Evolutionary conservation across 2,329 filamentous ascomycete genomes (phyloP).

Genomic region (Ophiostoma montium): DNA sequence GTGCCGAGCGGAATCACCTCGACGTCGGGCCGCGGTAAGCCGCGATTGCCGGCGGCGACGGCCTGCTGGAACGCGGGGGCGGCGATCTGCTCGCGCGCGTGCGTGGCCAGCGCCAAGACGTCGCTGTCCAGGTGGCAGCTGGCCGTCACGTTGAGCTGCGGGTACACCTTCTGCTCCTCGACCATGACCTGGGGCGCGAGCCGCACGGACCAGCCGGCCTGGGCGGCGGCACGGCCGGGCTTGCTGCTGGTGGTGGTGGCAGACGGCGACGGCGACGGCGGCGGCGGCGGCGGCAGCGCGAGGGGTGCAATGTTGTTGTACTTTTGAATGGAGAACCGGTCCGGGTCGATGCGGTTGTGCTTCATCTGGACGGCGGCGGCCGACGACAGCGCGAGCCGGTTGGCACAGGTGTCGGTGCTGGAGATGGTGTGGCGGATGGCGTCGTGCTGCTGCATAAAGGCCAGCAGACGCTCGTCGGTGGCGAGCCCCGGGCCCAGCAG

Average conservation of each 20-base stretch:
- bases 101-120: conserved; percentile 38
- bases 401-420: conserved; percentile 57
- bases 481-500: conserved; percentile 57
- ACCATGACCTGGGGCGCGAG: conserved; percentile 33
- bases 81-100: conserved; percentile 28
- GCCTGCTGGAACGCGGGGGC: conserved; percentile 31
- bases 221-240: conserved; percentile 24
- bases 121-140: conserved; percentile 27
- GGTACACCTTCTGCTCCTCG: conserved; percentile 31
- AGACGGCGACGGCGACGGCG: neutral
- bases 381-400: conserved; percentile 58
- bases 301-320: conserved; percentile 36
- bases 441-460: conserved; percentile 52
- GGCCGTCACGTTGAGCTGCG: conserved; percentile 32
- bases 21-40: conserved; percentile 33
- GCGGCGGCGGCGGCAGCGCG: neutral
- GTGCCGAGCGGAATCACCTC: conserved; percentile 84
- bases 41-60: conserved; percentile 43
- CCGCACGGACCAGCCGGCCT: conserved; percentile 29
- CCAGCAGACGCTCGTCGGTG: conserved; percentile 44
- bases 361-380: conserved; percentile 52
- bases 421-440: conserved; percentile 64
- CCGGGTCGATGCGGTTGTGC: conserved; percentile 57
- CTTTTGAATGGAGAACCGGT: conserved; percentile 56
- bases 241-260: neutral